Conservation (phyloP, 352 stramenopile species). For the Phytophthora quininea region DNA sequence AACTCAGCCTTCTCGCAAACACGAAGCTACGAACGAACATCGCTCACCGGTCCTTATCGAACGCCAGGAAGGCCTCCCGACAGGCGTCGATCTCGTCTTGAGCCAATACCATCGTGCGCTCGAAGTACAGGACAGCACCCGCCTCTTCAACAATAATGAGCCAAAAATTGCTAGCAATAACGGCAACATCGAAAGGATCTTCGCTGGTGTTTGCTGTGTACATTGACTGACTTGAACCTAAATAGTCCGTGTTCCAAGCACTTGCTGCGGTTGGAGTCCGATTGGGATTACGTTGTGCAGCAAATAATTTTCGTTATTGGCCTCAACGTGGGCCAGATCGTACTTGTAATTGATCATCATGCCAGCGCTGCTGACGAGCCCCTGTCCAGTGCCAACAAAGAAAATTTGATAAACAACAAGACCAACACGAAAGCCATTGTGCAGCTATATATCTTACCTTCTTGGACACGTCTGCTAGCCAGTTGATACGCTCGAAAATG, state of each 20-base stretch:
- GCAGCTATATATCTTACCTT: conserved; percentile 48
- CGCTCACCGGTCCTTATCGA: conserved; percentile 94
- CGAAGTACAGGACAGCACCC: too few relatives aligned
- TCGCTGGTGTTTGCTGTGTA: not conserved
- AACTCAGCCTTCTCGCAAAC: not conserved
- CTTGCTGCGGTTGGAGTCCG: conserved; percentile 62
- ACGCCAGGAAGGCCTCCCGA: conserved; percentile 96
- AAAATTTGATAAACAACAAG: conserved; percentile 5
- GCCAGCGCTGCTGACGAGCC: conserved; percentile 71
- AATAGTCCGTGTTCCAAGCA: conserved; percentile 43
- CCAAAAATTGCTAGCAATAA: too few relatives aligned
- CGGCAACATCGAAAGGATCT: not conserved
- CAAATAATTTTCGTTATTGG: conserved; percentile 87
- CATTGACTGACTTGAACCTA: conserved; percentile 1
- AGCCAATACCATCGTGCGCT: conserved; percentile 76
- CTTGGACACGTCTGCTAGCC: conserved; percentile 73
- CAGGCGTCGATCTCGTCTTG: conserved; percentile 97
- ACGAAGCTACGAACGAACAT: not conserved
- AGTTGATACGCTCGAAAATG: conserved; percentile 88
- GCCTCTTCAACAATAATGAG: too few relatives aligned
- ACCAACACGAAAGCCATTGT: not conserved
- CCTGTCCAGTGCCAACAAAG: conserved; percentile 33
- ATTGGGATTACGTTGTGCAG: conserved; percentile 80
- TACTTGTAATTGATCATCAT: conserved; percentile 92
- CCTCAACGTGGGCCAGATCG: conserved; percentile 69